Conservation (phyloP, 2,329 filamentous ascomycete species). For the Mariannaea elegans region DNA sequence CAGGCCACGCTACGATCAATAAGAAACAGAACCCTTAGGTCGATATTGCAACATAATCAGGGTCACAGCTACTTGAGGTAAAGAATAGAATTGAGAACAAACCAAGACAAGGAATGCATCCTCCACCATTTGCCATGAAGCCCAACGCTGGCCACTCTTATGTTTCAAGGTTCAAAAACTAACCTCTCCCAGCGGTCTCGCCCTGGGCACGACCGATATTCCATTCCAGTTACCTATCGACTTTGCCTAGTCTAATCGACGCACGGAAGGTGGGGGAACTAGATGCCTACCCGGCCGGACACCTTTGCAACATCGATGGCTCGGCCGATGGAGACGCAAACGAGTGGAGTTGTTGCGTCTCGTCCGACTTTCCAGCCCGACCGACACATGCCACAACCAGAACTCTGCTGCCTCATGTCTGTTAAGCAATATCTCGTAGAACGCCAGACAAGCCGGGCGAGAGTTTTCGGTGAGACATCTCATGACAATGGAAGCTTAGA, state of each 20-base stretch:
- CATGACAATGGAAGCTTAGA: neutral
- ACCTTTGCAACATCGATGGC: slow-evolving; percentile 1
- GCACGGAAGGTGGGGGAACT: neutral
- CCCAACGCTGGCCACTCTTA: neutral
- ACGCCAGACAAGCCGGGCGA: no score
- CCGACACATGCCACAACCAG: neutral
- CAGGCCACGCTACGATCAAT: no score
- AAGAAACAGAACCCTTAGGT: no score
- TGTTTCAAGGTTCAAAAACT: slow-evolving; percentile 14
- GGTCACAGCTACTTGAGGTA: no score
- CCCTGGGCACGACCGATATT: slow-evolving; percentile 24
- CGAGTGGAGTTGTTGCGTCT: slow-evolving; percentile 5
- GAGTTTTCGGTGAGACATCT: neutral
- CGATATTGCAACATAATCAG: no score
- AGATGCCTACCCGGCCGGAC: neutral
- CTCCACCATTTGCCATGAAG: neutral
- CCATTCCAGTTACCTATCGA: slow-evolving; percentile 12
- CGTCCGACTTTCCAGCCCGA: slow-evolving; percentile 1
- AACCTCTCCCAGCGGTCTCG: slow-evolving; percentile 12
- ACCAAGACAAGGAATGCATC: no score
- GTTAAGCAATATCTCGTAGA: neutral
- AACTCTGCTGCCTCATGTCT: neutral
- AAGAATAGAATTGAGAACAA: no score
- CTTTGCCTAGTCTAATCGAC: slow-evolving; percentile 10
- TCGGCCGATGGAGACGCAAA: slow-evolving; percentile 22